A percentile compares a stretch with the other conserved stretches of the same genome.
These are phyloP conservation scores for Phanerodontia chrysosporium DNA, from an alignment of 768 basidiomycete species.

Conservation along the genomic window DNA sequence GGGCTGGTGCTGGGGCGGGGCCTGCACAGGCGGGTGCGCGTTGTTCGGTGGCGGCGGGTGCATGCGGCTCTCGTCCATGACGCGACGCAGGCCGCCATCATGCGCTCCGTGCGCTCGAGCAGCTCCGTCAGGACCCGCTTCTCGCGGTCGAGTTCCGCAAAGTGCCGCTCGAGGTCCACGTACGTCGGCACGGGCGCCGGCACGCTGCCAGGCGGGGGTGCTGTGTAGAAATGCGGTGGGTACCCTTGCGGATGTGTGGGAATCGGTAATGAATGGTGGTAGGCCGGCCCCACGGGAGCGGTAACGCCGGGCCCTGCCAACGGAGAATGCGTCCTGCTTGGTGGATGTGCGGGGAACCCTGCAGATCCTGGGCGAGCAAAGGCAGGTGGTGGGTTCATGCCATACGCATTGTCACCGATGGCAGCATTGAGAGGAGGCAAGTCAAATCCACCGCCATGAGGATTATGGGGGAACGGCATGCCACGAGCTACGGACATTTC, in stretches of 20 bases:
- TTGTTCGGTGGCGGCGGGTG: neutral
- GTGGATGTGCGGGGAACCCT: constrained; percentile 29
- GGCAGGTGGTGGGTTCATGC: constrained; percentile 44
- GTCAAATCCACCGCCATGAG: constrained; percentile 50
- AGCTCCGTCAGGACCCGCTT: constrained; percentile 67
- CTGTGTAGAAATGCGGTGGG: constrained; percentile 5
- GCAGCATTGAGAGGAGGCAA: constrained; percentile 55
- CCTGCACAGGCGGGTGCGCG: neutral
- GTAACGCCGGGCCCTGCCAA: constrained; percentile 42
- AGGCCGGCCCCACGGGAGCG: constrained; percentile 18
- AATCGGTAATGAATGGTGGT: constrained; percentile 26
- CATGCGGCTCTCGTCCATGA: constrained; percentile 70
- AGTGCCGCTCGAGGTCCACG: constrained; percentile 69
- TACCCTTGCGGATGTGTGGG: constrained; percentile 44
- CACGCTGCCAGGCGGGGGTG: constrained; percentile 9
- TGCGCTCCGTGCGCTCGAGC: constrained; percentile 66
- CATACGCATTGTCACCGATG: constrained; percentile 28
- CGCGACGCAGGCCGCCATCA: constrained; percentile 70
- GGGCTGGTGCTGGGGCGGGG: neutral
- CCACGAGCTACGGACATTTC: constrained; percentile 17
- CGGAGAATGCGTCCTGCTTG: constrained; percentile 72
- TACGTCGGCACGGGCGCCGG: constrained; percentile 39
- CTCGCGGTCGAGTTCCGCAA: constrained; percentile 57
- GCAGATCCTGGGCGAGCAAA: constrained; percentile 47
- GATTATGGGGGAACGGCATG: constrained; percentile 21